phyloP scores from a whole-genome alignment of 2,329 filamentous ascomycete genomes.

The Epichloe amarillans region DNA sequence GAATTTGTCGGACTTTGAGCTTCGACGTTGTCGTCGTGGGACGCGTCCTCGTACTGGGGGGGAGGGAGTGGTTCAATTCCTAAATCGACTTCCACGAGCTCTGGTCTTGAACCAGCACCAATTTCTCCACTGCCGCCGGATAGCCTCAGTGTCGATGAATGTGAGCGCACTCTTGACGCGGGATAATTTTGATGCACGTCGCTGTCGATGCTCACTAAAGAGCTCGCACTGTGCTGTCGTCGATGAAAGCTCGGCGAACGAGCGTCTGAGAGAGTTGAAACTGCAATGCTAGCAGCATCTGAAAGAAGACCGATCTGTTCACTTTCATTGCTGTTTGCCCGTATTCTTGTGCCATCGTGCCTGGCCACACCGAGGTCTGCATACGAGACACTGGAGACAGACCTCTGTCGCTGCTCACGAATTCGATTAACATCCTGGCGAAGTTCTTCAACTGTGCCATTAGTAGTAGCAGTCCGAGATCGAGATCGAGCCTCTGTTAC shows the following conservation, averaged over 20 bases:
- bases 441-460: slow-evolving; percentile 46
- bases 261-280: slow-evolving; percentile 20
- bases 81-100: slow-evolving; percentile 37
- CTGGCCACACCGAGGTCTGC: slow-evolving; percentile 62
- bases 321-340: slow-evolving; percentile 60
- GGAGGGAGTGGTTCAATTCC: slow-evolving; percentile 33
- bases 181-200: slow-evolving; percentile 27
- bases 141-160: slow-evolving; percentile 26
- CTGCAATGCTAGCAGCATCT: slow-evolving; percentile 51
- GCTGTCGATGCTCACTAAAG: slow-evolving; percentile 40
- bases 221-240: slow-evolving; percentile 37
- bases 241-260: slow-evolving; percentile 23
- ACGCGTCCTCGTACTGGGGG: slow-evolving; percentile 39
- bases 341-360: slow-evolving; percentile 63
- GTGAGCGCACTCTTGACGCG: slow-evolving; percentile 29
- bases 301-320: slow-evolving; percentile 59
- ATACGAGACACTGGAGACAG: slow-evolving; percentile 65
- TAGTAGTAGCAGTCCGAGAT: slow-evolving; percentile 31
- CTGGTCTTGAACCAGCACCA: slow-evolving; percentile 36
- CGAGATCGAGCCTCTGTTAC: slow-evolving; percentile 53
- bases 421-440: slow-evolving; percentile 42
- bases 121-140: slow-evolving; percentile 15
- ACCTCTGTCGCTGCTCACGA: slow-evolving; percentile 47
- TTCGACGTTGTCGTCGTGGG: slow-evolving; percentile 25
- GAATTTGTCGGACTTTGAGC: slow-evolving; percentile 3